Percentiles rank a stretch among this genome's conserved stretches.
phyloP scores from a whole-genome alignment of 2,329 filamentous ascomycete genomes.

The Penicillium sclerotigenum region DNA sequence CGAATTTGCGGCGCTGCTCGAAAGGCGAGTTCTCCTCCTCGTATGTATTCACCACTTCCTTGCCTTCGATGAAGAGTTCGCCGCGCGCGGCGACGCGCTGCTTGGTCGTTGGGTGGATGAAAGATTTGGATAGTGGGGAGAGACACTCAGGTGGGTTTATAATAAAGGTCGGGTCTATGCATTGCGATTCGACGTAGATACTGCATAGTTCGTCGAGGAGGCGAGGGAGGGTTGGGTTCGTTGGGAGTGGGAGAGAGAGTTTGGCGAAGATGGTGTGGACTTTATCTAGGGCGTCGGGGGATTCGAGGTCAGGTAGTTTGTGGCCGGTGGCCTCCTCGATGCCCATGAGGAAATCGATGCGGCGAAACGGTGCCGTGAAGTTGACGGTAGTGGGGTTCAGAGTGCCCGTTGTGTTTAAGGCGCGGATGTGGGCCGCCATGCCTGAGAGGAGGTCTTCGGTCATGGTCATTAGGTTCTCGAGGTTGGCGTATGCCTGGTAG shows the following conservation, averaged over 20 bases:
- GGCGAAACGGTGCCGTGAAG: slow-evolving; percentile 58
- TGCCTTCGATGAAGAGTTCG: slow-evolving; percentile 76
- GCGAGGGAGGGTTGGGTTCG: slow-evolving; percentile 57
- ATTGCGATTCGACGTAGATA: slow-evolving; percentile 74
- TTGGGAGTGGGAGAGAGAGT: slow-evolving; percentile 50
- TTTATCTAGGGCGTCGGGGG: slow-evolving; percentile 55
- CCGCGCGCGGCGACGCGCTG: slow-evolving; percentile 77
- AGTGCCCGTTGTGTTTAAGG: slow-evolving; percentile 42
- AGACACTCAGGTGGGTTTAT: slow-evolving; percentile 85
- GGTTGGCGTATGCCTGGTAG: slow-evolving; percentile 79
- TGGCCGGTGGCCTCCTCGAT: slow-evolving; percentile 67
- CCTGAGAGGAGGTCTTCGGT: slow-evolving; percentile 69
- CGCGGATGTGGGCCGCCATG: slow-evolving; percentile 54
- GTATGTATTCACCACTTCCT: slow-evolving; percentile 93
- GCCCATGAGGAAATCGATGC: slow-evolving; percentile 77
- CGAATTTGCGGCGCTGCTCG: slow-evolving; percentile 79
- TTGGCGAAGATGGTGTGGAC: slow-evolving; percentile 56
- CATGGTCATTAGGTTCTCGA: slow-evolving; percentile 69
- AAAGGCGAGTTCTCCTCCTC: slow-evolving; percentile 95
- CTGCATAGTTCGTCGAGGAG: slow-evolving; percentile 80
- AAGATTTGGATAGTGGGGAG: slow-evolving; percentile 87
- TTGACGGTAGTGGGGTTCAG: slow-evolving; percentile 51
- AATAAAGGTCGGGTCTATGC: slow-evolving; percentile 74
- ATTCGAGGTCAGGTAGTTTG: slow-evolving; percentile 61
- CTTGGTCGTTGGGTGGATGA: slow-evolving; percentile 62